These are phyloP conservation scores for Populus euphratica DNA, from an alignment of 345 rosid genomes.

Conservation along the genomic window DNA sequence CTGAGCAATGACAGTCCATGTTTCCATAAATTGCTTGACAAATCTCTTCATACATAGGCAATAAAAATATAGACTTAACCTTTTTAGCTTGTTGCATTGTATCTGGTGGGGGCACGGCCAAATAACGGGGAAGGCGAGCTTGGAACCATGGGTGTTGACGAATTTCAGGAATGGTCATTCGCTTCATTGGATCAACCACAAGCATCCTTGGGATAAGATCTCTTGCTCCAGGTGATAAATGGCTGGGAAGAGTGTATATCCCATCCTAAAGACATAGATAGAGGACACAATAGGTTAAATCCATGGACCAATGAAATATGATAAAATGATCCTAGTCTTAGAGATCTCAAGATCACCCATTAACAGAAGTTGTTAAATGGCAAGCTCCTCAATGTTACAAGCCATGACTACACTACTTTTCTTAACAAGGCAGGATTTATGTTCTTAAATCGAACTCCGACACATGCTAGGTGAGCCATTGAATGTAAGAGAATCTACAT, in stretches of 20 bases:
- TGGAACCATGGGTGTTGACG: slow-evolving; percentile 93
- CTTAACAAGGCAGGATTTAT: neutral
- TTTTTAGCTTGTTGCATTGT: slow-evolving; percentile 71
- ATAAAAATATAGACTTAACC: slow-evolving; percentile 34
- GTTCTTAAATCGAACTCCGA: neutral
- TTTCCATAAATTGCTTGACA: neutral
- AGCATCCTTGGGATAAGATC: slow-evolving; percentile 95
- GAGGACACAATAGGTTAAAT: neutral
- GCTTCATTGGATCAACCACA: slow-evolving; percentile 85
- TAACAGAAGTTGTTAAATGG: neutral
- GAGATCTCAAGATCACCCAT: neutral
- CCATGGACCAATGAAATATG: neutral
- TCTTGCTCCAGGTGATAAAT: slow-evolving; percentile 82
- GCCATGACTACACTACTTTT: neutral
- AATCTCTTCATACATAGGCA: neutral
- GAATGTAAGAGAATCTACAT: neutral
- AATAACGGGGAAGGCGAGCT: slow-evolving; percentile 75
- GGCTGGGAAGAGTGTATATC: slow-evolving; percentile 92
- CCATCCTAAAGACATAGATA: slow-evolving; percentile 49
- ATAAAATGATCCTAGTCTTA: neutral
- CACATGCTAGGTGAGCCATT: neutral
- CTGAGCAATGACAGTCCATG: slow-evolving; percentile 36
- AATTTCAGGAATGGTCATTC: slow-evolving; percentile 84
- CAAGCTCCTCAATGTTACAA: neutral
- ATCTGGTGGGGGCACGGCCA: slow-evolving; percentile 86